phyloP scores from a whole-genome alignment of 2,329 filamentous ascomycete genomes.

The Neonectria ditissima region DNA sequence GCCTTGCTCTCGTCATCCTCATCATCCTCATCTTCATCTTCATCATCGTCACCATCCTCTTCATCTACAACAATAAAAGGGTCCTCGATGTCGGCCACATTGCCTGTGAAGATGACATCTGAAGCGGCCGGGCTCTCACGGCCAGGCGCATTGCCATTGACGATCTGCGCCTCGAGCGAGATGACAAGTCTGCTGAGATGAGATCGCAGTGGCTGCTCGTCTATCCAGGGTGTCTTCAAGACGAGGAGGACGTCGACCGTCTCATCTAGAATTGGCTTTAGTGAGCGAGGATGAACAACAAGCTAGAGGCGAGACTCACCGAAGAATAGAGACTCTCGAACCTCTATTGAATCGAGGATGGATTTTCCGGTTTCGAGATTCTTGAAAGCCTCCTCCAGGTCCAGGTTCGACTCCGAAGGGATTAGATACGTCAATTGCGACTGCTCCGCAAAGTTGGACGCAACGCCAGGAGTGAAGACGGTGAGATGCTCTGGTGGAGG shows the following conservation, averaged over 20 bases:
- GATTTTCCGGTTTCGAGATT: slow-evolving; percentile 57
- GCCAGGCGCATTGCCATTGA: slow-evolving; percentile 66
- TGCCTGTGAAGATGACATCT: slow-evolving; percentile 71
- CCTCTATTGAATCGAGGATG: slow-evolving; percentile 68
- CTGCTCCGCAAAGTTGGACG: slow-evolving; percentile 63
- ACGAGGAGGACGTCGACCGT: slow-evolving; percentile 76
- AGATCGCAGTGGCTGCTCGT: slow-evolving; percentile 67
- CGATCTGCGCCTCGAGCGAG: slow-evolving; percentile 73
- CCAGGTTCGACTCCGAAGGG: slow-evolving; percentile 66
- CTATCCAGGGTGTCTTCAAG: slow-evolving; percentile 71
- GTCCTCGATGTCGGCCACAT: slow-evolving; percentile 61
- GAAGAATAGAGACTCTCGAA: slow-evolving; percentile 76
- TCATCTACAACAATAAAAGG: slow-evolving; percentile 64
- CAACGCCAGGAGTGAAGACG: slow-evolving; percentile 42
- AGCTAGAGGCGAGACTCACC: slow-evolving; percentile 65
- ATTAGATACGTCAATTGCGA: slow-evolving; percentile 72
- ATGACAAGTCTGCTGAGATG: slow-evolving; percentile 73
- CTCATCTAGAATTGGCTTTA: slow-evolving; percentile 71
- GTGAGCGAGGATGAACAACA: slow-evolving; percentile 52
- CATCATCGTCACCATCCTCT: slow-evolving; percentile 45
- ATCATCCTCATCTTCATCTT: slow-evolving; percentile 37
- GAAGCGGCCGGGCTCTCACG: slow-evolving; percentile 60
- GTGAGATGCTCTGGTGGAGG: slow-evolving; percentile 35
- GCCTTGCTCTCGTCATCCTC: slow-evolving; percentile 9
- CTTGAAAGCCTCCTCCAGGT: slow-evolving; percentile 64